A percentile compares a stretch with the other conserved stretches of the same genome.
Conservation (phyloP, 306 rosid species). For the Hippophae gyantsensis region DNA sequence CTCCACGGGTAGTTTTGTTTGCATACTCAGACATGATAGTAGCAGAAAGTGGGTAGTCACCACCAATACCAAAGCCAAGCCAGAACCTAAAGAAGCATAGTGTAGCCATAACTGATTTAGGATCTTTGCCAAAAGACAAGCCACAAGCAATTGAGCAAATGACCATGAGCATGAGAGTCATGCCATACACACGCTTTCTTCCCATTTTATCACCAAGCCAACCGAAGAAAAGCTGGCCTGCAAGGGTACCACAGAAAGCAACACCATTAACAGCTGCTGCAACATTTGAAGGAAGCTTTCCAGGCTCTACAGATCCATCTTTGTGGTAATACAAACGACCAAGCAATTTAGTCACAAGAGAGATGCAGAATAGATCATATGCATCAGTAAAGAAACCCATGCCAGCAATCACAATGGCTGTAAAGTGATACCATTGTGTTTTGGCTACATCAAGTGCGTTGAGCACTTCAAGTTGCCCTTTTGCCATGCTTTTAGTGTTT, state of each 20-base stretch:
- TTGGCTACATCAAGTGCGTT: constrained; percentile 73
- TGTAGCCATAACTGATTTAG: constrained; percentile 48
- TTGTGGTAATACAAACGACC: constrained; percentile 58
- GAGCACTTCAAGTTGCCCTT: constrained; percentile 43
- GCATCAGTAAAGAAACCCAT: constrained; percentile 91
- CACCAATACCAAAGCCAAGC: constrained; percentile 90
- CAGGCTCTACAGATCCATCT: constrained; percentile 35
- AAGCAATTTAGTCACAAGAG: constrained; percentile 68
- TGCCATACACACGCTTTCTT: constrained; percentile 67
- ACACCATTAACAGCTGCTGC: constrained; percentile 75
- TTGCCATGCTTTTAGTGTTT: constrained; percentile 32
- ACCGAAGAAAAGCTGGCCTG: constrained; percentile 84
- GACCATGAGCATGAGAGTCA: constrained; percentile 86
- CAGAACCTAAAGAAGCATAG: constrained; percentile 80
- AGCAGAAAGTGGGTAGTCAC: constrained; percentile 91
- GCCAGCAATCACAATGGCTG: constrained; percentile 79
- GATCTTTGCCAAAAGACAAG: constrained; percentile 50
- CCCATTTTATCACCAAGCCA: constrained; percentile 95
- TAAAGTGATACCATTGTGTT: constrained; percentile 87
- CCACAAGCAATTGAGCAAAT: constrained; percentile 64
- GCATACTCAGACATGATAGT: constrained; percentile 93
- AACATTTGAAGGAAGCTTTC: constrained; percentile 52
- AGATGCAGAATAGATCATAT: constrained; percentile 76
- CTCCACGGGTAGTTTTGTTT: constrained; percentile 73
- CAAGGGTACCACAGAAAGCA: constrained; percentile 68